Conservation (phyloP, 352 stramenopile species). For the Thraustotheca clavata region DNA sequence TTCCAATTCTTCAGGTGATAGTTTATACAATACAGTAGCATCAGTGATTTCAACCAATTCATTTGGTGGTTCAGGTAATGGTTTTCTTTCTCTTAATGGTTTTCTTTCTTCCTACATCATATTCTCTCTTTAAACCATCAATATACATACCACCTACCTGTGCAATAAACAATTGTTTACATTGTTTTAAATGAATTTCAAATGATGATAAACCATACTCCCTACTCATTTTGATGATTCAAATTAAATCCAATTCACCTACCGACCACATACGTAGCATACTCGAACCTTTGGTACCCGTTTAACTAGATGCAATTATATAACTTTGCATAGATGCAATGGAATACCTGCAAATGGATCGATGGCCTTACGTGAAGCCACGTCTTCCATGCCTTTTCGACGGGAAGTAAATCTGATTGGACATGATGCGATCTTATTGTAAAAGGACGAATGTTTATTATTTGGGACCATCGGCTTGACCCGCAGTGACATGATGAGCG, state of each 20-base stretch:
- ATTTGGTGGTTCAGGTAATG: conserved; percentile 56
- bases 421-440: neutral
- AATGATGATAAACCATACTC: conserved; percentile 76
- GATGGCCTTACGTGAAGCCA: no score
- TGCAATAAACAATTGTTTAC: conserved; percentile 70
- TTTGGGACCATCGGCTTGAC: neutral
- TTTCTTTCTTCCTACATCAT: conserved; percentile 50
- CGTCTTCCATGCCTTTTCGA: neutral
- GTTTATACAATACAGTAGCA: conserved; percentile 16
- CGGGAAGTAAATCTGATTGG: neutral
- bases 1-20: conserved; percentile 52
- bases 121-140: neutral
- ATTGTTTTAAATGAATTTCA: conserved; percentile 79
- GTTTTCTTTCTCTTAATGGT: conserved; percentile 44
- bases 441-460: neutral
- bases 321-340: no score
- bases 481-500: neutral
- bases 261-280: conserved; percentile 64
- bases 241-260: neutral
- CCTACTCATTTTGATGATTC: neutral
- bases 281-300: conserved; percentile 53
- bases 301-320: no score
- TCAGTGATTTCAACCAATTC: conserved; percentile 26
- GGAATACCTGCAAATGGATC: no score
- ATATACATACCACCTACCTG: conserved; percentile 26